Base-by-base conservation (phyloP, 192 early-diverging fungal genomes). In the Mortierella claussenii region DNA sequence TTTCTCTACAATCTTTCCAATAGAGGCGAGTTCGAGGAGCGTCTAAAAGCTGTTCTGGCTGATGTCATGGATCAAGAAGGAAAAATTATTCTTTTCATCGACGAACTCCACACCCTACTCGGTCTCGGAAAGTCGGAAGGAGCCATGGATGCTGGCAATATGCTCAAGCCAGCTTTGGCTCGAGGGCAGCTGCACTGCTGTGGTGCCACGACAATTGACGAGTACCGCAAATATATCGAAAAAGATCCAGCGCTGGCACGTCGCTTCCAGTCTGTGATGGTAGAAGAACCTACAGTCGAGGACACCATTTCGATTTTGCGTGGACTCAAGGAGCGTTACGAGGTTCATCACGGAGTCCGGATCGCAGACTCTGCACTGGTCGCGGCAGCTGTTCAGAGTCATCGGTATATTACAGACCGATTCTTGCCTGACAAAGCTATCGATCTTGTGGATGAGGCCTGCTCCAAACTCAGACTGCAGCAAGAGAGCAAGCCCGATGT, bases 341-440 rank as follows among this genome's bases (percentile, higher is more conserved):
- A 94, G 61, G 88, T 87, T 20, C 88, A 92, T 55, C 91, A 94
- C 55, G 92, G 91, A 57, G 90, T 94, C 26, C 88, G 88, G 51
- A 91, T 94, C 50, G 85, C 86, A 2, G 92, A 94, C 48, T 84
- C 86, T 47, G 89, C 92, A 8, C 56, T 94, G 6, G 87, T 93
- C 3, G 84, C 85, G 5, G 91, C 92, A 8, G 91, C 91, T 0
- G 86, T 87, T 27, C 84, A 90, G 46, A 86, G 89, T 11, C 88
- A 94, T 59, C 87, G 92, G 37, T 94, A 93, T 57, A 88, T 94
- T 33, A 87, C 88, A 2, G 83, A 87, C 24, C 81, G 90, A 1
- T 91, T 89, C 63, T 69, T 93, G 44, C 92, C 92, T 0, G 92
- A 94, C 79, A 93, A 93, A 51, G 92, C 92, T 17, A 94, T 94